Evolutionary conservation across 192 early-diverging fungal genomes (phyloP).

Genomic region (Coemansia sp.): DNA sequence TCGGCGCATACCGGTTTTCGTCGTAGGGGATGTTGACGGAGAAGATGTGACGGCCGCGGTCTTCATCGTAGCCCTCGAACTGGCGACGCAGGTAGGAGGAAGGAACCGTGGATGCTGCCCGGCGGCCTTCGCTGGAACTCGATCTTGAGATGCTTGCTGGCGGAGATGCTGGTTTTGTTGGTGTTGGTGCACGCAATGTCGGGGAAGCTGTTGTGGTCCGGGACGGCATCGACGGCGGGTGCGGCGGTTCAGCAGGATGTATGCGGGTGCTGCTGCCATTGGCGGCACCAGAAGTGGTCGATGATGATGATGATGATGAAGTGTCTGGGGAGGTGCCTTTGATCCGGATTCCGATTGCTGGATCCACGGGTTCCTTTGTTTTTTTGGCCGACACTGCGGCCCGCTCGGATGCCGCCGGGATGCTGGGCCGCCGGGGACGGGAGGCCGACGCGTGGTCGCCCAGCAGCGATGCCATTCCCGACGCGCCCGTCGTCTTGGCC

Average conservation of each 20-base stretch:
- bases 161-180: constrained; percentile 18
- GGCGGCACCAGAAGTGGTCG: no score
- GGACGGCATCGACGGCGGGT: constrained; percentile 3
- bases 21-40: constrained; percentile 47
- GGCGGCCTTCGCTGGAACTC: constrained; percentile 41
- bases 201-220: constrained; percentile 1
- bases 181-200: constrained; percentile 22
- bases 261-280: neutral
- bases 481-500: constrained; percentile 9
- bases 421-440: constrained; percentile 15
- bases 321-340: constrained; percentile 22
- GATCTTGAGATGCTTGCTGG: constrained; percentile 21
- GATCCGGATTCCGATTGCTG: constrained; percentile 26
- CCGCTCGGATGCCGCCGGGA: constrained; percentile 12
- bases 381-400: neutral
- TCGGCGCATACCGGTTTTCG: constrained; percentile 39
- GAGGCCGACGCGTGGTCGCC: constrained; percentile 8
- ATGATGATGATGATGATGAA: neutral
- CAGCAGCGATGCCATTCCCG: constrained; percentile 10
- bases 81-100: constrained; percentile 39
- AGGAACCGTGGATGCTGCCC: constrained; percentile 1
- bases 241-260: constrained; percentile 2
- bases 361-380: neutral
- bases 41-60: constrained; percentile 45
- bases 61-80: constrained; percentile 47